These are phyloP conservation scores for Yamadazyma kanchanaburiensis DNA, from an alignment of 1,139 yeast genomes.

Conservation along the genomic window DNA sequence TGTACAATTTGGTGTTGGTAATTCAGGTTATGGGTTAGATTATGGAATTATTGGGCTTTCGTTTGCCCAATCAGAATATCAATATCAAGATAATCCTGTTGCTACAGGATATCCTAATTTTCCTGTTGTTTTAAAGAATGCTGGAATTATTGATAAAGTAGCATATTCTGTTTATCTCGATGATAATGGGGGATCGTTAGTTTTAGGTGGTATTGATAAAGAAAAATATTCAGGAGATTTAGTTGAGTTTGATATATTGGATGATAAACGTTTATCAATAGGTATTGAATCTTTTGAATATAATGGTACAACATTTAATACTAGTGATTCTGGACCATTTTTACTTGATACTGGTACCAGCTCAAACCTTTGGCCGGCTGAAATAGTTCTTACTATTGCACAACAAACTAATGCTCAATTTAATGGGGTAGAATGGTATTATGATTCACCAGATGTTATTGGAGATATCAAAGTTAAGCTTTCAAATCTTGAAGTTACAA, in stretches of 20 bases:
- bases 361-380: slow-evolving; percentile 26
- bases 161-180: too few species aligned
- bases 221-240: slow-evolving; percentile 43
- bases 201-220: slow-evolving; percentile 46
- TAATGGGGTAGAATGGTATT: slow-evolving; percentile 3
- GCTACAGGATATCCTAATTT: too few species aligned
- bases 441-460: slow-evolving; percentile 7
- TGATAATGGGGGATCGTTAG: too few species aligned
- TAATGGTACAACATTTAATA: slow-evolving; percentile 8
- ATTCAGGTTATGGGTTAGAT: too few species aligned
- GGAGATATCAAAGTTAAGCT: too few species aligned
- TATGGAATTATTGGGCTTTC: too few species aligned
- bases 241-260: slow-evolving; percentile 8
- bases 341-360: slow-evolving; percentile 41
- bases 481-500: too few species aligned
- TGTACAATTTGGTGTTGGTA: too few species aligned
- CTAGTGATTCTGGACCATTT: slow-evolving; percentile 13
- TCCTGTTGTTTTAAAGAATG: too few species aligned
- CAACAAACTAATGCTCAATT: slow-evolving; percentile 14
- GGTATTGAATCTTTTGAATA: not conserved
- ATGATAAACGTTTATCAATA: slow-evolving; percentile 2
- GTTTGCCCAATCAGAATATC: too few species aligned
- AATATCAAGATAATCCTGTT: too few species aligned
- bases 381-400: slow-evolving; percentile 22
- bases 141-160: too few species aligned